These are phyloP conservation scores for Colletotrichum shisoi DNA, from an alignment of 2,329 filamentous ascomycete genomes.

Conservation along the genomic window DNA sequence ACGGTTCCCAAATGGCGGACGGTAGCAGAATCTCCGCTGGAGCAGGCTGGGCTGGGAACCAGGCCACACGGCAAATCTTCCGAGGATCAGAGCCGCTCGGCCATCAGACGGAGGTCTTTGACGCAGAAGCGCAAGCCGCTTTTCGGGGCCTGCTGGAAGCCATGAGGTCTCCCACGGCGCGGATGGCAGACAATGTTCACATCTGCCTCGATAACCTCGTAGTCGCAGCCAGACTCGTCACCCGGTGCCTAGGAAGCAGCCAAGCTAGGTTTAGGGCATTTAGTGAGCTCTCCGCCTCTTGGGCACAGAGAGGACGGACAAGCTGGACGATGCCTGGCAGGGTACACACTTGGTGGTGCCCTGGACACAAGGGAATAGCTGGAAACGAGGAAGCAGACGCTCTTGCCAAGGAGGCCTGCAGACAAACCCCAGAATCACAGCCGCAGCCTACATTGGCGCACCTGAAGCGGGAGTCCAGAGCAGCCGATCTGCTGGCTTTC, in stretches of 20 bases:
- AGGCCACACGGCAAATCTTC: too few species aligned
- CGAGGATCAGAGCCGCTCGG: too few species aligned
- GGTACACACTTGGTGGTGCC: constrained; percentile 5
- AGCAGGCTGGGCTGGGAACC: too few species aligned
- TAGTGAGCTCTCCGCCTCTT: background rate
- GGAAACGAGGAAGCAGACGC: constrained; percentile 1
- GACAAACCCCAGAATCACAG: constrained; percentile 1
- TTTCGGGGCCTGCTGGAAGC: too few species aligned
- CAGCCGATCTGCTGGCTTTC: background rate
- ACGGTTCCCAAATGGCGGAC: too few species aligned
- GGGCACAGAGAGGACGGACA: background rate
- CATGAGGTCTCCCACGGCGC: background rate
- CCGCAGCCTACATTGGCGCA: constrained; percentile 6
- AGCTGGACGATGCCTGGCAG: background rate
- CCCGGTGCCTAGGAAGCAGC: background rate
- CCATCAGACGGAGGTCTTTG: too few species aligned
- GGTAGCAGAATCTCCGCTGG: too few species aligned
- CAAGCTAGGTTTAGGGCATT: constrained; percentile 11
- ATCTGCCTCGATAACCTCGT: constrained; percentile 9
- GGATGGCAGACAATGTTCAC: constrained; percentile 2
- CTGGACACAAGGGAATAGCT: background rate
- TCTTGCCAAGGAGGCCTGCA: constrained; percentile 11
- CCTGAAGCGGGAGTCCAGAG: background rate
- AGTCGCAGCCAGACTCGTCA: background rate
- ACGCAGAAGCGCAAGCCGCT: too few species aligned